Percentiles rank a stretch among this genome's conserved stretches.
Conservation (phyloP, 202 grass and related monocot genomes). For the Miscanthus sacchariflorus region DNA sequence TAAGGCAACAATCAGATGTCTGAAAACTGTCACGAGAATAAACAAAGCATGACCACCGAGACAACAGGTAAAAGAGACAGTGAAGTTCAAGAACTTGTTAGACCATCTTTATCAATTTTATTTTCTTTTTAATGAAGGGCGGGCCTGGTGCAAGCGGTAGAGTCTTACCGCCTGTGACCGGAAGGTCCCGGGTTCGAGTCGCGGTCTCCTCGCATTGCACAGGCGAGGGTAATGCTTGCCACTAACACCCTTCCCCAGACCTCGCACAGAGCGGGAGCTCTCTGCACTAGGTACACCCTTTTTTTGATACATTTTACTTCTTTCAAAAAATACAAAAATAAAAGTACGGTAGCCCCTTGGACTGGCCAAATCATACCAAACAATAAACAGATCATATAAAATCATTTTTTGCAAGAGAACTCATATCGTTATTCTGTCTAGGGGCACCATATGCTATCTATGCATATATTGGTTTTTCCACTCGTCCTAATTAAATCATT, state of each 20-base stretch:
- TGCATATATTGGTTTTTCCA: constrained; percentile 19
- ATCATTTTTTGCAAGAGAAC: constrained; percentile 15
- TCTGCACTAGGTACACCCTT: too few relatives aligned
- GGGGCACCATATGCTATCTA: not conserved
- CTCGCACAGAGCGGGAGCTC: too few relatives aligned
- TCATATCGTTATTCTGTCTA: not conserved
- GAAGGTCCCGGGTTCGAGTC: too few relatives aligned
- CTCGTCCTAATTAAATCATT: not conserved
- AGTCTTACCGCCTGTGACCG: too few relatives aligned
- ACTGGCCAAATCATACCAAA: constrained; percentile 1
- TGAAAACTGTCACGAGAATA: constrained; percentile 22
- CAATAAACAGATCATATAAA: not conserved
- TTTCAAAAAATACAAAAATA: not conserved
- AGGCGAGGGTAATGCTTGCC: too few relatives aligned
- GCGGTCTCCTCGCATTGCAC: too few relatives aligned
- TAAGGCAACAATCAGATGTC: not conserved
- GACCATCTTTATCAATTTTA: constrained; percentile 6
- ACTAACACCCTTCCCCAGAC: too few relatives aligned
- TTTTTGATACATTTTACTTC: not conserved
- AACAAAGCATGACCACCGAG: not conserved
- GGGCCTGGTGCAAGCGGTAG: too few relatives aligned
- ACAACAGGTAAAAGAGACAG: not conserved
- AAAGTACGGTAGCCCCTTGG: not conserved
- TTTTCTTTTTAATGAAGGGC: not conserved
- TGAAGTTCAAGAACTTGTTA: constrained; percentile 2